Base-by-base conservation (phyloP, 805 yeast genomes). In the Candida oleophila region DNA sequence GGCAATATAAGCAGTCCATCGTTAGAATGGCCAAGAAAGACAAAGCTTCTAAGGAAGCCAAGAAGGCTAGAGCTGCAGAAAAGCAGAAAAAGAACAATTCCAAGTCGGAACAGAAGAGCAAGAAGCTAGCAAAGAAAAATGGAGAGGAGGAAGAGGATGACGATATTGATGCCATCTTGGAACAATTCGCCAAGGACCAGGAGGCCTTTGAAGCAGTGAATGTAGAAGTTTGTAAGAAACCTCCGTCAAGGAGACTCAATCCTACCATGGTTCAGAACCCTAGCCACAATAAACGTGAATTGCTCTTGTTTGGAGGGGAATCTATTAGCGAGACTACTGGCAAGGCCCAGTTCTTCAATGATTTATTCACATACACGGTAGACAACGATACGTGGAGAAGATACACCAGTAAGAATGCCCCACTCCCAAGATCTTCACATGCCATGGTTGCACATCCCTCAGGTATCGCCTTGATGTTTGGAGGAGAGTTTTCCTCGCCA, bases 401-500 rank as follows among this genome's bases (percentile, higher is more conserved):
- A 49, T 78, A 83, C 54, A 71, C 84, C 2, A 89, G 96, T 1
- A 87, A 87, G 56, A 92, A 92, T 60, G 66, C 95, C 0, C 99
- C 99, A 14, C 78, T 91, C 61, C 96, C 97, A 1, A 73, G 99
- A 51, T 87, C 96, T 0, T 89, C 97, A 0, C 97, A 95, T 55
- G 87, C 96, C 1, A 87, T 91, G 89, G 84, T 91, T 51, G 85
- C 88, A 0, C 98, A 92, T 65, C 96, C 97, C 1, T 81, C 90
- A 2, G 98, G 98, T 9, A 71, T 91, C 2, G 78, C 89, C 22
- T 64, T 92, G 49, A 67, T 92, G 73, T 94, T 89, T 68, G 99
- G 98, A 42, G 99, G 99, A 57, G 99, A 92, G 66, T 92, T 94
- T 57, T 88, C 97, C 1, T 87, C 96, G 14, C 98, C 98, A 3